Base-by-base conservation (phyloP, 129 eudicot genomes). In the Daucus carota region DNA sequence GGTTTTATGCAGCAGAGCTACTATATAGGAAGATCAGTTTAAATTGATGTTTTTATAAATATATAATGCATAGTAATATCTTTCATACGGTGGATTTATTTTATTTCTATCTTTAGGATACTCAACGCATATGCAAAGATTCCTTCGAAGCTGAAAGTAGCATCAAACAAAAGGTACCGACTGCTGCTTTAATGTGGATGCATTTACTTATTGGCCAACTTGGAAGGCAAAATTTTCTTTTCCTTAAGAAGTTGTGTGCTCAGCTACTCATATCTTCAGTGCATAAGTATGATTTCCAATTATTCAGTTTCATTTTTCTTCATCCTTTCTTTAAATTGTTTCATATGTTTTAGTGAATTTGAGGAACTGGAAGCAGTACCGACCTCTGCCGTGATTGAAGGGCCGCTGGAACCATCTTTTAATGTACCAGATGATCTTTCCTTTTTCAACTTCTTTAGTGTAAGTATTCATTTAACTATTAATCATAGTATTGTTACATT, bases 341-440 rank as follows among this genome's bases (percentile, higher is more conserved):
- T n/a, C n/a, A n/a, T n/a, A n/a, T n/a, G n/a, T n/a, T n/a, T n/a
- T n/a, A 90, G 96, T 74, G 96, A 90, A 75, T 86, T 86, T 77
- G 92, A 90, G 81, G 96, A 86, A 81, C 93, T 90, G 80, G 93
- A 90, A 86, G 90, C 90, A 22, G 86, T 84, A 14, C 91, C 93
- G 65, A 86, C 91, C 52, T 86, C 86, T 70, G 87, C 88, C 41
- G 89, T 84, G 52, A 86, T 88, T 74, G 93, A 88, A 81, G 89
- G 91, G 67, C 93, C 93, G 22, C 79, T 90, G 72, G 96, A 90
- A 68, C 88, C 96, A 63, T 82, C 91, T 52, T 83, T 83, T 80
- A 65, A 80, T 42, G 78, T 81, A 43, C 87, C 85, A 4, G 89
- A 90, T 20, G 90, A 88, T 77, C 79, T 88, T 76, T 73, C 92